Base-by-base conservation (phyloP, 2,329 filamentous ascomycete genomes). In the Madurella fahalii region DNA sequence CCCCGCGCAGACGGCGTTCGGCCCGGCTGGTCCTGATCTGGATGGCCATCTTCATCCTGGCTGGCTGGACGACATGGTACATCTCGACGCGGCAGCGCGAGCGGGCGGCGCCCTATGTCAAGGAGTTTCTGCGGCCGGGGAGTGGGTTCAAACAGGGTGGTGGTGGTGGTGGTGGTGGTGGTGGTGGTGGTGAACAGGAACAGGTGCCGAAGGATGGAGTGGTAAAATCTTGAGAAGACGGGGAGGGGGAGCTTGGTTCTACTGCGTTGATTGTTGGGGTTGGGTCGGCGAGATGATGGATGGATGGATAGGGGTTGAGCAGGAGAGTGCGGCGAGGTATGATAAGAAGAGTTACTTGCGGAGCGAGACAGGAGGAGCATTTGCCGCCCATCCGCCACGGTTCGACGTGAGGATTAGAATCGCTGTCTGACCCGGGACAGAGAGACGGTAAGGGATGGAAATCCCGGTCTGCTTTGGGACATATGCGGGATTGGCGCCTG, bases 21-120 rank as follows among this genome's bases (percentile, higher is more conserved):
- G 43, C 53, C 39, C 50, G 52, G 30, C 53, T 65, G 20, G 57
- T 64, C 20, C 2, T 59, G 9, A 9, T 63, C 20, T 65, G 62
- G 62, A 44, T 63, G 32, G 40, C 44, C 40, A 49, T 48, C 25
- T 63, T 65, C 34, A 32, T 58, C 43, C 45, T 56, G 30, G 43
- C 63, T 12, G 34, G 62, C 5, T 58, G 60, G 49, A 7, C 60
- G 40, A 63, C 57, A 4, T 64, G 60, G 59, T 64, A 54, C 47
- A 50, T 65, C n/a, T 48, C 56, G 17, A 59, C 59, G 4, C 58
- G 60, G 5, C 59, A 61, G 37, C 16, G 42, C 30, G 58, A 60
- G 18, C 43, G 43, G 41, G 55, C 61, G 1, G 41, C 15, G 8
- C 46, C 52, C 1, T 61, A 59, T 32, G 54, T 54, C 32, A 42